Evolutionary conservation across 1,139 yeast species (phyloP).

Genomic region (Pneumocystis oryctolagi): DNA sequence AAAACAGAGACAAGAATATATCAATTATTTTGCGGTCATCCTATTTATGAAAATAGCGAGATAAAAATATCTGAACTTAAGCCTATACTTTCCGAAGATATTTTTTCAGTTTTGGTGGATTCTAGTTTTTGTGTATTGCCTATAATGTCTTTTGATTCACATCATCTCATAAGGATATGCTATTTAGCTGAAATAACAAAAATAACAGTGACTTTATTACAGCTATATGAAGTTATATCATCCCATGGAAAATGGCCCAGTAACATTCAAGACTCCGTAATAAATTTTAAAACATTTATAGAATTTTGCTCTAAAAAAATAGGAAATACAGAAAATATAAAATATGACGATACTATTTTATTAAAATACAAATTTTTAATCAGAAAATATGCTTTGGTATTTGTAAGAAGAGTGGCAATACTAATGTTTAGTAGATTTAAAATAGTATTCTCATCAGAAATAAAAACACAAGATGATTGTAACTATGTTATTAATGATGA

Average conservation of each 20-base stretch:
- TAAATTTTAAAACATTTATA: not conserved
- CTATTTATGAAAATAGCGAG: not conserved
- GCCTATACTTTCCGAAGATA: slow-evolving; percentile 14
- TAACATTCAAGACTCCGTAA: not conserved
- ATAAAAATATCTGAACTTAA: not conserved
- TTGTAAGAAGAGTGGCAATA: slow-evolving; percentile 52
- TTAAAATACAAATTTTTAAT: slow-evolving; percentile 27
- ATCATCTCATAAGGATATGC: slow-evolving; percentile 31
- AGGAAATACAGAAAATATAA: not conserved
- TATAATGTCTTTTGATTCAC: slow-evolving; percentile 19
- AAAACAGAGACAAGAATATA: not conserved
- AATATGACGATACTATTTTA: not conserved
- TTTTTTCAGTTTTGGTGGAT: slow-evolving; percentile 14
- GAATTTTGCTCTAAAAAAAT: not conserved
- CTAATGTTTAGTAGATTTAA: slow-evolving; percentile 46
- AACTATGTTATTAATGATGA: slow-evolving; percentile 24
- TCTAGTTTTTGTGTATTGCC: slow-evolving; percentile 13
- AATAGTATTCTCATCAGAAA: slow-evolving; percentile 30
- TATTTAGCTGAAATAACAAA: slow-evolving; percentile 21
- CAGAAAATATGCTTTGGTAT: slow-evolving; percentile 45
- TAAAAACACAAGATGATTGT: slow-evolving; percentile 19
- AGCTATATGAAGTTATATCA: not conserved
- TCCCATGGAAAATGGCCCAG: not conserved
- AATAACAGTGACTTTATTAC: not conserved
- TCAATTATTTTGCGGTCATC: not conserved